Evolutionary conservation across 345 rosid species (phyloP).

Genomic region (Triadica sebifera): DNA sequence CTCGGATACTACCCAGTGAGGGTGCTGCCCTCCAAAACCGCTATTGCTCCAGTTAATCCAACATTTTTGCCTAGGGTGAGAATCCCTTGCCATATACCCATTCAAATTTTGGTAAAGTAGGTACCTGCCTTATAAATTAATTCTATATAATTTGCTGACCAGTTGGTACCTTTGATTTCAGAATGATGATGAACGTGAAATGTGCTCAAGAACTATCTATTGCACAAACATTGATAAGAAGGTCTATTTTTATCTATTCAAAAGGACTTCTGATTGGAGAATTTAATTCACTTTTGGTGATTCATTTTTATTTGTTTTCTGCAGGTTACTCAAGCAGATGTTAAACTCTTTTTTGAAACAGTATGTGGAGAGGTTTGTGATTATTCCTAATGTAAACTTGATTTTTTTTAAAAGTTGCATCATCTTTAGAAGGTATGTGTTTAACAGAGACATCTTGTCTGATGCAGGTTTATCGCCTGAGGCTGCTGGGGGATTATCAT

Average conservation of each 20-base stretch:
- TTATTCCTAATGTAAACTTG: slow-evolving; percentile 12
- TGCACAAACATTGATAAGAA: slow-evolving; percentile 93
- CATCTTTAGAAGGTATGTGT: slow-evolving; percentile 1
- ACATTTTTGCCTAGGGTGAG: slow-evolving; percentile 90
- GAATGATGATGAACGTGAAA: slow-evolving; percentile 92
- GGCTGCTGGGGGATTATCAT: slow-evolving; percentile 79
- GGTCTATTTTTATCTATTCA: slow-evolving; percentile 31
- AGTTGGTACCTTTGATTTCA: slow-evolving; percentile 29
- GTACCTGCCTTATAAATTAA: not conserved
- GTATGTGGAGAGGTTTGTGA: slow-evolving; percentile 70
- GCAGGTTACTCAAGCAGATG: slow-evolving; percentile 67
- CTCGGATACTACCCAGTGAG: slow-evolving; percentile 86
- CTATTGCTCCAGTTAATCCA: slow-evolving; percentile 95
- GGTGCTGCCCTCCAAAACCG: slow-evolving; percentile 92
- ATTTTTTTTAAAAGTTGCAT: not conserved
- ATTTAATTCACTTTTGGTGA: not conserved
- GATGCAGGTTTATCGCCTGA: slow-evolving; percentile 66
- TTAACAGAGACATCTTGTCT: slow-evolving; percentile 14
- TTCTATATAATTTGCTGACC: slow-evolving; percentile 6
- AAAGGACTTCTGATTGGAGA: slow-evolving; percentile 6
- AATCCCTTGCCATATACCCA: slow-evolving; percentile 2
- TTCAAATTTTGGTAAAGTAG: not conserved
- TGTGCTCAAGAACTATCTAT: slow-evolving; percentile 88
- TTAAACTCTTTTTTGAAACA: slow-evolving; percentile 63
- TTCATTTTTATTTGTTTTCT: slow-evolving; percentile 11